A percentile compares a stretch with the other conserved stretches of the same genome.
Conservation (phyloP, 306 rosid species). For the Quercus agrifolia region DNA sequence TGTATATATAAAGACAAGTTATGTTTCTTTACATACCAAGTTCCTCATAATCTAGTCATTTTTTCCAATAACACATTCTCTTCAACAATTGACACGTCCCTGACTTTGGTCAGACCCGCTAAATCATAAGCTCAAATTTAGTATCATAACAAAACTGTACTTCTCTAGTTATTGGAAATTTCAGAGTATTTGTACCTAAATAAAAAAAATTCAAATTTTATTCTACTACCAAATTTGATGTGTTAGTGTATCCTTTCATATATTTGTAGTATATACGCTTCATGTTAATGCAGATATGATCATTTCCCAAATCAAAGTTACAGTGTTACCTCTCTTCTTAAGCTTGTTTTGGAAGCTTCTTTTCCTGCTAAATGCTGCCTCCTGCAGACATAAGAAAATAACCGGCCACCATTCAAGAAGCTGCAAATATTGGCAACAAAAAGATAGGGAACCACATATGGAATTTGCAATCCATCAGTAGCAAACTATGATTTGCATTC, state of each 20-base stretch:
- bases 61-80: constrained; percentile 33
- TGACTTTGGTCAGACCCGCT: constrained; percentile 26
- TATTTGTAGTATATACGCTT: neutral
- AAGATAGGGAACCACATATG: neutral
- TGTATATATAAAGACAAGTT: neutral
- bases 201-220: neutral
- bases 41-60: constrained; percentile 8
- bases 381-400: constrained; percentile 48
- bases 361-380: constrained; percentile 93
- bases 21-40: constrained; percentile 4
- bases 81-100: constrained; percentile 31
- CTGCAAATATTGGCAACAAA: constrained; percentile 3
- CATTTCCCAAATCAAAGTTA: constrained; percentile 1
- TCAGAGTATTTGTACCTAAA: constrained; percentile 12
- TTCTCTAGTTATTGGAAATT: constrained; percentile 13
- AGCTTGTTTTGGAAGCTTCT: constrained; percentile 89
- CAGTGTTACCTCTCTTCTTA: constrained; percentile 58
- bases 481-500: neutral
- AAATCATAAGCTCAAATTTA: constrained; percentile 14
- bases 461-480: neutral
- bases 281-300: neutral
- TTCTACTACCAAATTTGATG: neutral
- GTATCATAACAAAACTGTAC: neutral
- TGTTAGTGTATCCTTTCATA: neutral
- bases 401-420: constrained; percentile 3